These are phyloP conservation scores for Thielaviopsis cerberus DNA, from an alignment of 2,329 filamentous ascomycete genomes.

Conservation along the genomic window DNA sequence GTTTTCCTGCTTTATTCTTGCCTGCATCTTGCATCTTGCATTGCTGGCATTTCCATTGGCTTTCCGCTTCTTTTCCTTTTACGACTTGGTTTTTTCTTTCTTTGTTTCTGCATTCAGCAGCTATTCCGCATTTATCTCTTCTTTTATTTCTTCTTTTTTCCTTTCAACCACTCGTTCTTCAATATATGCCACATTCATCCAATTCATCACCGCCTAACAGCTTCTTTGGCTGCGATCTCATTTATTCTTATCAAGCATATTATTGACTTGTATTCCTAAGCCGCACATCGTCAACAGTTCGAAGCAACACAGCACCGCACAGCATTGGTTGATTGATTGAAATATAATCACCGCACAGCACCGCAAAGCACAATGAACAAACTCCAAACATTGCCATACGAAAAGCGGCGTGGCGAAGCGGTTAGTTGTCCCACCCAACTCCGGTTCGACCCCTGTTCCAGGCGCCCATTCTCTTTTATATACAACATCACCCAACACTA, in stretches of 20 bases:
- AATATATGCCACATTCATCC: not conserved
- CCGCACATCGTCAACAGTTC: no score
- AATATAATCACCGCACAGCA: not conserved
- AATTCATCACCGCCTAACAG: not conserved
- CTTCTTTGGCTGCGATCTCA: not conserved
- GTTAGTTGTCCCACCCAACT: conserved; percentile 29
- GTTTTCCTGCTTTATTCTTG: no score
- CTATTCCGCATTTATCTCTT: not conserved
- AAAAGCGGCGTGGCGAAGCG: conserved; percentile 72
- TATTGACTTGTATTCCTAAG: not conserved
- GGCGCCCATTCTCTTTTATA: not conserved
- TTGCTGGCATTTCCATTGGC: not conserved
- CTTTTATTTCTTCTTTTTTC: not conserved
- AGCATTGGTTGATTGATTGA: not conserved
- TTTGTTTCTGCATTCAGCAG: not conserved
- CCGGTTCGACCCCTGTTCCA: not conserved
- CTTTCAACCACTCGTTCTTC: no score
- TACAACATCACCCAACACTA: not conserved
- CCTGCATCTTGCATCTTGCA: not conserved
- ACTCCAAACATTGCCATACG: conserved; percentile 41
- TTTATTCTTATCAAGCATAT: not conserved
- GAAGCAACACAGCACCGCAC: not conserved
- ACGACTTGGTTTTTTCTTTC: not conserved
- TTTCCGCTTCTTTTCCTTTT: not conserved
- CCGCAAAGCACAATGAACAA: conserved; percentile 32